Conservation (phyloP, 257 asterid genomes). For the Forsythia viridissima region DNA sequence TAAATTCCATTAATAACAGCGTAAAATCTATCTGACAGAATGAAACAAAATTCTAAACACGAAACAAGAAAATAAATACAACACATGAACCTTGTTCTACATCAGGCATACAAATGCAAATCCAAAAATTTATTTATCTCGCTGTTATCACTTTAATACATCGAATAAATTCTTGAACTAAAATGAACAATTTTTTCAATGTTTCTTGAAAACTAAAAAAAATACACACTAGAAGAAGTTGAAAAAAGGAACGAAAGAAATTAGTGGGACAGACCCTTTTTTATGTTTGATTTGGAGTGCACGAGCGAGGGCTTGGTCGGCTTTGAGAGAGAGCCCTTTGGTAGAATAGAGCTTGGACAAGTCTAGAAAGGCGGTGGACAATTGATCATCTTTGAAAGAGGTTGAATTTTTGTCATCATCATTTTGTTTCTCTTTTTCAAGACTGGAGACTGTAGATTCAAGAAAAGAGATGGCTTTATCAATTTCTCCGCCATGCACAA, state of each 20-base stretch:
- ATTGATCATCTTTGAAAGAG: slow-evolving; percentile 31
- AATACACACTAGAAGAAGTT: not conserved
- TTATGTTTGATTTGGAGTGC: slow-evolving; percentile 55
- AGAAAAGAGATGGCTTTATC: slow-evolving; percentile 56
- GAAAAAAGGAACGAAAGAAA: not conserved
- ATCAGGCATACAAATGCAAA: not conserved
- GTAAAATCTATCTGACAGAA: not conserved
- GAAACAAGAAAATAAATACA: slow-evolving; percentile 7
- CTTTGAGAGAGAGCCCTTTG: slow-evolving; percentile 60
- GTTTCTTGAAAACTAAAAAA: not conserved
- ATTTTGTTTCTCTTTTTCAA: slow-evolving; percentile 39
- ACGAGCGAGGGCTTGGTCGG: slow-evolving; percentile 58
- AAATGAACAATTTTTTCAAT: not conserved
- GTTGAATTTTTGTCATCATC: slow-evolving; percentile 14
- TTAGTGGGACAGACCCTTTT: slow-evolving; percentile 39
- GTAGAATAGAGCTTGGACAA: slow-evolving; percentile 65
- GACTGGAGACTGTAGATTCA: slow-evolving; percentile 53
- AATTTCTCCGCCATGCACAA: slow-evolving; percentile 52
- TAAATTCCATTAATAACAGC: not conserved
- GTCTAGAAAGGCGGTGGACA: slow-evolving; percentile 62
- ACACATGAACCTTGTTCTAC: not conserved
- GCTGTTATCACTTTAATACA: not conserved
- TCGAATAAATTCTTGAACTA: not conserved
- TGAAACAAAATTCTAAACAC: not conserved
- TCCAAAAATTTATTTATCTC: not conserved